Evolutionary conservation across 2,329 filamentous ascomycete genomes (phyloP).

Genomic region (Onygenales sp.): DNA sequence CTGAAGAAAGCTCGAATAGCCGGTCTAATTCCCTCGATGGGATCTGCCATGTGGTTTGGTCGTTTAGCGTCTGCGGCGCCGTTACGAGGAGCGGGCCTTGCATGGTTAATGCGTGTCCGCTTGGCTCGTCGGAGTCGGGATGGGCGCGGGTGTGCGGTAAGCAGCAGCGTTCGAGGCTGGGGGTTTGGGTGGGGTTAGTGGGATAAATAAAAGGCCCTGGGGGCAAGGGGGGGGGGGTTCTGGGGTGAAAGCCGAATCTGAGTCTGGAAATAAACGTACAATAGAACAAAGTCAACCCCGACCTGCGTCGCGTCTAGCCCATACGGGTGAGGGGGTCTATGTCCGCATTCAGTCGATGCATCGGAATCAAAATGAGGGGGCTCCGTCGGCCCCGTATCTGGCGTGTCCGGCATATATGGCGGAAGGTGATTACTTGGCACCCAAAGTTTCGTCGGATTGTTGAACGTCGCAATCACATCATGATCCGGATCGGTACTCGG

Average conservation of each 20-base stretch:
- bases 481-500: neutral
- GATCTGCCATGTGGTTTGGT: constrained; percentile 15
- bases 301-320: constrained; percentile 20
- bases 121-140: constrained; percentile 9
- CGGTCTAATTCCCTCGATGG: constrained; percentile 19
- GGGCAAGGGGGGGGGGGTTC: neutral
- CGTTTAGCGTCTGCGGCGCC: constrained; percentile 12
- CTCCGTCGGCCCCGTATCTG: constrained; percentile 3
- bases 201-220: neutral
- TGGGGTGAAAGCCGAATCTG: neutral
- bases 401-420: neutral
- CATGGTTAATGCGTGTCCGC: constrained; percentile 20
- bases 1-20: constrained; percentile 16
- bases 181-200: neutral
- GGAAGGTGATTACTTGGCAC: neutral
- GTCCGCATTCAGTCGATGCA: neutral
- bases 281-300: constrained; percentile 23
- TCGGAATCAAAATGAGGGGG: too few relatives aligned
- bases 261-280: constrained; percentile 4
- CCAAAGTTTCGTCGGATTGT: neutral
- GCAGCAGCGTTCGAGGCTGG: constrained; percentile 20
- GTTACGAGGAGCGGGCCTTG: constrained; percentile 17
- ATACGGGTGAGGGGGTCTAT: constrained; percentile 14
- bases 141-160: constrained; percentile 14
- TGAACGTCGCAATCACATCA: neutral